phyloP scores from a whole-genome alignment of 2,329 filamentous ascomycete species.

The Aureobasidium sp. region DNA sequence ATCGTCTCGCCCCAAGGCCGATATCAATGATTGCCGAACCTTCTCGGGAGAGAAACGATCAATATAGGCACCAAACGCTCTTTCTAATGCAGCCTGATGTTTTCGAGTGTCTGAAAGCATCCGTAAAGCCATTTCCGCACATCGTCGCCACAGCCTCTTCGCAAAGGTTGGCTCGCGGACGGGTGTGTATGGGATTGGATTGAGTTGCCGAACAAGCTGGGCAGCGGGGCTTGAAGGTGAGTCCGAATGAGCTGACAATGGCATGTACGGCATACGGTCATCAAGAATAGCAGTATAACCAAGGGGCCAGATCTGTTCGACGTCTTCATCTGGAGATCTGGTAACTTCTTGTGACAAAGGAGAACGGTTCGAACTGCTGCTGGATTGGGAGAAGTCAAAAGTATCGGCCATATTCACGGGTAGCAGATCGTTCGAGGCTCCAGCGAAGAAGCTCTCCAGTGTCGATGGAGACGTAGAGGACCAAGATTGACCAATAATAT shows the following conservation, averaged over 20 bases:
- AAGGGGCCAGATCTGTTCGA: background rate
- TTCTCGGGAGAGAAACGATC: background rate
- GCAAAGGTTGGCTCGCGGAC: background rate
- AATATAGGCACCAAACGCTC: background rate
- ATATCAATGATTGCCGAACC: background rate
- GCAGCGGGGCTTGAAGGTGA: background rate
- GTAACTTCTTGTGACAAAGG: no score
- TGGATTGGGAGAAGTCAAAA: background rate
- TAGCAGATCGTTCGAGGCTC: background rate
- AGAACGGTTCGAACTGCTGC: background rate
- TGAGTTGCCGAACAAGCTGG: background rate
- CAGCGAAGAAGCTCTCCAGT: background rate
- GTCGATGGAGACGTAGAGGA: background rate
- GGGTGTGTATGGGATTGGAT: background rate
- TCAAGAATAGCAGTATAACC: background rate
- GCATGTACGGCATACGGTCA: background rate
- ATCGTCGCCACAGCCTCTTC: slow-evolving; percentile 6
- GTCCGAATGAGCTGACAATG: background rate
- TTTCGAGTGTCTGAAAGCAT: background rate
- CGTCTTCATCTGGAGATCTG: background rate
- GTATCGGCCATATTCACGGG: background rate
- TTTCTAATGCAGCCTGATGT: background rate
- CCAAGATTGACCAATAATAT: background rate
- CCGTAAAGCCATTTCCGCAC: background rate
- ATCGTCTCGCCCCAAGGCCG: background rate